These are phyloP conservation scores for Raphanus sativus DNA, from an alignment of 345 rosid species.

Conservation along the genomic window DNA sequence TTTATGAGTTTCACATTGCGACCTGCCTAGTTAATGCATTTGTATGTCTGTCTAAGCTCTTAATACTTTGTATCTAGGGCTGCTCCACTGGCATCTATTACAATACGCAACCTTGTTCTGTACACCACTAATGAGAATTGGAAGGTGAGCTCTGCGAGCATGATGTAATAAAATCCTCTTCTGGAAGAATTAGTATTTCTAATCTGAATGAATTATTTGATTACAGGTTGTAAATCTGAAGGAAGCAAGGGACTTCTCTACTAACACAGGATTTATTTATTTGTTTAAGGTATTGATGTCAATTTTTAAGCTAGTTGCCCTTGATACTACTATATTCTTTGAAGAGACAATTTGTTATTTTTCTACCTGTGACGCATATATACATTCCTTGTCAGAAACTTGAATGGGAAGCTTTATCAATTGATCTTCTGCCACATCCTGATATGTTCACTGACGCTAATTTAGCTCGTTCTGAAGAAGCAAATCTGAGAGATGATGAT, in stretches of 20 bases:
- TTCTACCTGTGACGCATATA: slow-evolving; percentile 38
- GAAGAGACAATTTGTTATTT: no score
- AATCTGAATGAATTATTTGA: slow-evolving; percentile 6
- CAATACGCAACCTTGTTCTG: slow-evolving; percentile 77
- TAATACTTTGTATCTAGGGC: slow-evolving; percentile 60
- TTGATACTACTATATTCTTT: slow-evolving; percentile 2
- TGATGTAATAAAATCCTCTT: background rate
- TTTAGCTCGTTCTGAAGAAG: slow-evolving; percentile 67
- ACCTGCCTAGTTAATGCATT: slow-evolving; percentile 1
- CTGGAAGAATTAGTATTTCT: slow-evolving; percentile 5
- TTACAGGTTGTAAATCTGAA: slow-evolving; percentile 88
- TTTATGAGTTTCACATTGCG: slow-evolving; percentile 1
- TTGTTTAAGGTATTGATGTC: slow-evolving; percentile 75
- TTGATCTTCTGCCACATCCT: slow-evolving; percentile 99
- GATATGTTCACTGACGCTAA: slow-evolving; percentile 96
- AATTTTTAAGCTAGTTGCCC: slow-evolving; percentile 1
- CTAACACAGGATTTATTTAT: slow-evolving; percentile 74
- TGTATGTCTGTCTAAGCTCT: slow-evolving; percentile 23
- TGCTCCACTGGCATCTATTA: slow-evolving; percentile 90
- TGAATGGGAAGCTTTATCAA: slow-evolving; percentile 94
- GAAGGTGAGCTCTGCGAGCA: slow-evolving; percentile 59
- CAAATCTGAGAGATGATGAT: slow-evolving; percentile 84
- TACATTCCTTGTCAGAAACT: slow-evolving; percentile 71
- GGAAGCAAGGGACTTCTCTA: slow-evolving; percentile 92
- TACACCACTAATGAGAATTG: slow-evolving; percentile 91